phyloP scores from a whole-genome alignment of 2,329 filamentous ascomycete genomes.

The Dactylellina cionopaga region DNA sequence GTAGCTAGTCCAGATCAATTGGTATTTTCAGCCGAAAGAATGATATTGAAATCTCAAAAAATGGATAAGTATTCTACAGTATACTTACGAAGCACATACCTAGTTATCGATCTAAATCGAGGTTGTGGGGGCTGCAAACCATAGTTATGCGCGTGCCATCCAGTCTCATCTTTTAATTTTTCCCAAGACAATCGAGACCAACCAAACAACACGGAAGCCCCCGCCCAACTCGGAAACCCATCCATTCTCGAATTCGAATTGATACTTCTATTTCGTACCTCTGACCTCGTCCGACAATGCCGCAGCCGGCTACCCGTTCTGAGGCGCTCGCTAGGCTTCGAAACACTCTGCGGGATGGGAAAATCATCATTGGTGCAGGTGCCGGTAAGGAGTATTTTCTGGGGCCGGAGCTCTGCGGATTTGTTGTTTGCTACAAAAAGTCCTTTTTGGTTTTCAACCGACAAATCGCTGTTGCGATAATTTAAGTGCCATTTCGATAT shows the following conservation, averaged over 20 bases:
- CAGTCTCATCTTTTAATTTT: background rate
- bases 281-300: constrained; percentile 1
- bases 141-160: background rate
- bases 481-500: background rate
- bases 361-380: constrained; percentile 31
- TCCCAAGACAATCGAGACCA: background rate
- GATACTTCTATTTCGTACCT: background rate
- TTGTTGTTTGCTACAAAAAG: background rate
- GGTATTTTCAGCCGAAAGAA: too few relatives aligned
- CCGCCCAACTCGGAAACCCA: background rate
- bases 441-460: too few relatives aligned
- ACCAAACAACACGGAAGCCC: background rate
- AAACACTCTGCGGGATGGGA: constrained; percentile 26
- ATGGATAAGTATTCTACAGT: too few relatives aligned
- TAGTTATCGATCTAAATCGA: too few relatives aligned
- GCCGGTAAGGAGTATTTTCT: constrained; percentile 9
- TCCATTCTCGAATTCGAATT: background rate
- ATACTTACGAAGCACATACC: too few relatives aligned
- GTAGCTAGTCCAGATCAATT: too few relatives aligned
- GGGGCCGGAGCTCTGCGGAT: background rate
- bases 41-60: too few relatives aligned
- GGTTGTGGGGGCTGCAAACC: background rate
- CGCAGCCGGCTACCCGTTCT: constrained; percentile 27
- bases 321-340: constrained; percentile 20
- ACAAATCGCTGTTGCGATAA: too few relatives aligned